Evolutionary conservation across 2,329 filamentous ascomycete species (phyloP).

Genomic region (Lizonia empirigonia): DNA sequence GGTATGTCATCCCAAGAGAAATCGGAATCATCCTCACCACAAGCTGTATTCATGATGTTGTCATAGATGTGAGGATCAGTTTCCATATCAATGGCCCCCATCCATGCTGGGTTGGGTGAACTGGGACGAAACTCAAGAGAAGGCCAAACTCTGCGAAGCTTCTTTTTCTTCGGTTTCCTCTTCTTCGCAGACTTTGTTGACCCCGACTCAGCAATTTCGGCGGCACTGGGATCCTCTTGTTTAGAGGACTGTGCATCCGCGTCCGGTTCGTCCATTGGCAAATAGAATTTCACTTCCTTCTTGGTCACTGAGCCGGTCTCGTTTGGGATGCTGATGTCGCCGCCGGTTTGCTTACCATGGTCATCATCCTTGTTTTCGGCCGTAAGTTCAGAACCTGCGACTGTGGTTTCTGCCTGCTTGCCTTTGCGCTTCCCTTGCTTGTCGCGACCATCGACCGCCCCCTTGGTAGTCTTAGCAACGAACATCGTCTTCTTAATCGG

Average conservation of each 20-base stretch:
- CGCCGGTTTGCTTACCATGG: slow-evolving; percentile 20
- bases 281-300: slow-evolving; percentile 16
- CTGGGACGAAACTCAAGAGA: slow-evolving; percentile 4
- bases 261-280: not conserved
- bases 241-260: slow-evolving; percentile 16
- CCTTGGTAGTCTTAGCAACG: not conserved
- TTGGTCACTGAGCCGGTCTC: slow-evolving; percentile 23
- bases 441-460: not conserved
- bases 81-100: slow-evolving; percentile 12
- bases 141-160: slow-evolving; percentile 1
- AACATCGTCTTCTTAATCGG: not conserved
- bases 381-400: not conserved
- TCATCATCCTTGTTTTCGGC: not conserved
- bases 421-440: slow-evolving; percentile 10
- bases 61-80: slow-evolving; percentile 5
- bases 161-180: slow-evolving; percentile 45
- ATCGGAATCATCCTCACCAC: slow-evolving; percentile 10
- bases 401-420: not conserved
- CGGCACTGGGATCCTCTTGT: slow-evolving; percentile 7
- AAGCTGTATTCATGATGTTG: slow-evolving; percentile 4
- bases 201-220: not conserved
- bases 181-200: slow-evolving; percentile 29
- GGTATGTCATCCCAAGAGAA: slow-evolving; percentile 12
- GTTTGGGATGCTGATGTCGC: slow-evolving; percentile 8
- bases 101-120: slow-evolving; percentile 11